Percentiles rank a stretch among this genome's conserved stretches.
phyloP scores from a whole-genome alignment of 306 rosid species.

The Psophocarpus tetragonolobus region DNA sequence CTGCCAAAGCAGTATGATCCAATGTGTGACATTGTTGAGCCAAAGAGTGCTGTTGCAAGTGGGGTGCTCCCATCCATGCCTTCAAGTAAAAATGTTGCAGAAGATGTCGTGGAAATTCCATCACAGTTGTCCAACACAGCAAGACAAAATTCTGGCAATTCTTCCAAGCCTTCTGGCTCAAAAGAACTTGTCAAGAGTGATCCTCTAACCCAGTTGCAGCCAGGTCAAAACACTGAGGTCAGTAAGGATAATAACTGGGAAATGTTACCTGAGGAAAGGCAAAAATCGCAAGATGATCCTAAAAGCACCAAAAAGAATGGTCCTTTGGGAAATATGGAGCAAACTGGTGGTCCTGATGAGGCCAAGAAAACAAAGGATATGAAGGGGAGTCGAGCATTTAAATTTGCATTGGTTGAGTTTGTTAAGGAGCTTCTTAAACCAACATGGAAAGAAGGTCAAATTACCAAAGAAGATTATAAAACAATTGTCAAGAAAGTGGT shows the following conservation, averaged over 20 bases:
- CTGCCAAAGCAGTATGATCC: conserved; percentile 60
- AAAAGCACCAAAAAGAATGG: conserved; percentile 62
- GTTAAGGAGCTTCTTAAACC: conserved; percentile 94
- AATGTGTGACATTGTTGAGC: conserved; percentile 48
- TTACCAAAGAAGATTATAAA: conserved; percentile 86
- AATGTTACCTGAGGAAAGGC: conserved; percentile 41
- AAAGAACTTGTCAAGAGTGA: conserved; percentile 47
- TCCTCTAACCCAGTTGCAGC: conserved; percentile 42
- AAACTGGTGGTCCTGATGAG: conserved; percentile 61
- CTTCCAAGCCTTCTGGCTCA: conserved; percentile 39
- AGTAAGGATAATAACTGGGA: conserved; percentile 46
- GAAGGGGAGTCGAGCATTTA: conserved; percentile 84
- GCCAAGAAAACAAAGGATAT: conserved; percentile 69
- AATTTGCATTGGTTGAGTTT: conserved; percentile 87
- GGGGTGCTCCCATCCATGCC: conserved; percentile 40
- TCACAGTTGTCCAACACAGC: conserved; percentile 45
- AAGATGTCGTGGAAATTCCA: conserved; percentile 40
- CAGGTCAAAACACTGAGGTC: conserved; percentile 37
- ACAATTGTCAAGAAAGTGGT: conserved; percentile 91
- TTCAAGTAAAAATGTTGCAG: conserved; percentile 36
- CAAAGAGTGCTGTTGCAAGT: conserved; percentile 49
- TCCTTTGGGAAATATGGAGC: conserved; percentile 49
- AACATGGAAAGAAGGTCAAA: conserved; percentile 93
- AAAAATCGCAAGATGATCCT: conserved; percentile 52
- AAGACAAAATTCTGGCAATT: conserved; percentile 41